phyloP scores from a whole-genome alignment of 106 monocot genomes.

The Vanilla planifolia region DNA sequence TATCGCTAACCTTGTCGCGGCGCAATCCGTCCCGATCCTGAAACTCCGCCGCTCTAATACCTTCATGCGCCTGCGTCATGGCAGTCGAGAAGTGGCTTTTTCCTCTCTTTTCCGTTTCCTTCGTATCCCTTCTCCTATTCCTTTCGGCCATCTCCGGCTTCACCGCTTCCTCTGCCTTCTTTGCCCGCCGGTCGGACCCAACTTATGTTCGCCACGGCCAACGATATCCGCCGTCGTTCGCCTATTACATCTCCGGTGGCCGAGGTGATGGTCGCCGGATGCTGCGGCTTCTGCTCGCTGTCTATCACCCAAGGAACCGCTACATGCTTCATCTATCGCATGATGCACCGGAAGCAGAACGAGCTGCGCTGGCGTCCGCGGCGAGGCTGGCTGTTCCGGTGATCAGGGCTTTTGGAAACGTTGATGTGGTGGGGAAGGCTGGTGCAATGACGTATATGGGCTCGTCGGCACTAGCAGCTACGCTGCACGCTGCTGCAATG shows the following conservation, averaged over 20 bases:
- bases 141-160: slow-evolving; percentile 41
- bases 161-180: slow-evolving; percentile 30
- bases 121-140: slow-evolving; percentile 42
- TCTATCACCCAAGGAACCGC: slow-evolving; percentile 68
- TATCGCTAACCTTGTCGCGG: background rate
- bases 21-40: background rate
- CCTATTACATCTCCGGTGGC: slow-evolving; percentile 50
- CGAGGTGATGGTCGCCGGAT: slow-evolving; percentile 29
- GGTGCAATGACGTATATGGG: slow-evolving; percentile 50
- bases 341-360: slow-evolving; percentile 42
- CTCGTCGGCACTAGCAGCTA: slow-evolving; percentile 39
- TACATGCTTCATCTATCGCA: slow-evolving; percentile 44
- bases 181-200: slow-evolving; percentile 7
- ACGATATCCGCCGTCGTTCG: slow-evolving; percentile 36
- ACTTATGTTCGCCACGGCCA: slow-evolving; percentile 11
- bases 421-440: slow-evolving; percentile 48
- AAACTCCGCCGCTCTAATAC: background rate
- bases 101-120: slow-evolving; percentile 35
- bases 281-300: slow-evolving; percentile 40
- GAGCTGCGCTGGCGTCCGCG: slow-evolving; percentile 19
- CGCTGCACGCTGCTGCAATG: slow-evolving; percentile 47
- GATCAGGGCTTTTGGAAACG: slow-evolving; percentile 44
- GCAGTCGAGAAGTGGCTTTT: slow-evolving; percentile 37
- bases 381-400: slow-evolving; percentile 26
- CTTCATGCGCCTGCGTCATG: background rate